Evolutionary conservation across 106 monocot genomes (phyloP).

Genomic region (Platanthera guangdongensis): DNA sequence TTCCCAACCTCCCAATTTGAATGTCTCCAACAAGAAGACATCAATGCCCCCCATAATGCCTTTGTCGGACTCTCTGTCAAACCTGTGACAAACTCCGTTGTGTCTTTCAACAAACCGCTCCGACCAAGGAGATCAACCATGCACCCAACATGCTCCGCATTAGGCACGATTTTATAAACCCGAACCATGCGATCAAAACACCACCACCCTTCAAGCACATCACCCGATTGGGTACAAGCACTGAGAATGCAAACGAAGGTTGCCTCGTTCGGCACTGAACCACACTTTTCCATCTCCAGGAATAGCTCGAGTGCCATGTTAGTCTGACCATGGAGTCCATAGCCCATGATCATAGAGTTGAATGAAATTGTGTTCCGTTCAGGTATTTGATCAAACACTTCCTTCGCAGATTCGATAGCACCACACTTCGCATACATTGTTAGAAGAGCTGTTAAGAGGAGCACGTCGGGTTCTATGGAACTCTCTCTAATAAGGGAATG

Average conservation of each 20-base stretch:
- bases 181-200: conserved; percentile 57
- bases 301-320: conserved; percentile 45
- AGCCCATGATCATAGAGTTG: conserved; percentile 65
- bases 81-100: conserved; percentile 18
- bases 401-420: conserved; percentile 31
- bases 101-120: conserved; percentile 45
- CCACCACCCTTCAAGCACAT: conserved; percentile 68
- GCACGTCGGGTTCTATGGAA: conserved; percentile 23
- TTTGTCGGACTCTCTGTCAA: conserved; percentile 12
- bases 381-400: conserved; percentile 48
- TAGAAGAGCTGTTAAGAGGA: conserved; percentile 50
- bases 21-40: conserved; percentile 40
- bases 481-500: conserved; percentile 40
- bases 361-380: conserved; percentile 45
- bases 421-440: conserved; percentile 85
- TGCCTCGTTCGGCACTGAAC: conserved; percentile 34
- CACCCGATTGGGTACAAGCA: conserved; percentile 44
- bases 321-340: conserved; percentile 48
- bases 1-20: conserved; percentile 41
- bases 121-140: conserved; percentile 64
- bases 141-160: conserved; percentile 60
- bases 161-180: conserved; percentile 37
- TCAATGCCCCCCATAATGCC: conserved; percentile 37
- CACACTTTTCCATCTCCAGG: conserved; percentile 51
- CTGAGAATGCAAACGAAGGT: conserved; percentile 62